Base-by-base conservation (phyloP, 1,284 basidiomycete genomes). In the Microbotryomycetes sp. region DNA sequence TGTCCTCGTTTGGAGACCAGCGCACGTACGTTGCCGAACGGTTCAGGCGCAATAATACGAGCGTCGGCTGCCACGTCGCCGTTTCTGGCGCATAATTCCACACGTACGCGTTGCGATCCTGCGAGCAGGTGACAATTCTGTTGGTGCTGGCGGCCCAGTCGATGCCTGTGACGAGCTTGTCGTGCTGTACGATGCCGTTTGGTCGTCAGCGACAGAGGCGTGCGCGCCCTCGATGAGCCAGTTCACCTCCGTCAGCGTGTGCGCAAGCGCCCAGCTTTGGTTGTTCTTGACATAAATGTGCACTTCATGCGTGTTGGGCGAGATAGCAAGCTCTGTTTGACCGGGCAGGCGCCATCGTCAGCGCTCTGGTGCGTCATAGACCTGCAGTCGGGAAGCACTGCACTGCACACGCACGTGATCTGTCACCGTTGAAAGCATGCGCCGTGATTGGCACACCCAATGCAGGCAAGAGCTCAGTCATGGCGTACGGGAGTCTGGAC, bases 41-140 rank as follows among this genome's bases (percentile, higher is more conserved):
- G 76, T 97, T 98, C 79, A 99, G 86, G 59, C 94, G 83, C 56
- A 99, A 81, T 52, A 98, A 77, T 15, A 98, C 96, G n/a, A 99
- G 81, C 0, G 93, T 97, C 2, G 96, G 96, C 77, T 94, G 94
- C 96, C 96, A 99, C 0, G 86, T 87, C 62, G 82, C 80, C 4
- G 86, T 81, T 70, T 90, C 85, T 24, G 82, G 79, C 16, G 83
- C 84, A 70, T 88, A 85, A 58, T 89, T 86, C 96, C 96, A 99
- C 29, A 99, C 96, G 74, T 99, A 99, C 15, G 96, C 96, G 75
- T 99, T 99, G 54, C 96, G 82, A 75, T 99, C 96, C 76, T 99
- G 94, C 27, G 94, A 93, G 71, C 92, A 91, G 13, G 94, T 97
- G 31, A 99, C 96, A 77, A 99, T 93, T 28, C 91, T 87, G 78